Base-by-base conservation (phyloP, 169 alveolate species). In the Hepatocystis sp. region DNA sequence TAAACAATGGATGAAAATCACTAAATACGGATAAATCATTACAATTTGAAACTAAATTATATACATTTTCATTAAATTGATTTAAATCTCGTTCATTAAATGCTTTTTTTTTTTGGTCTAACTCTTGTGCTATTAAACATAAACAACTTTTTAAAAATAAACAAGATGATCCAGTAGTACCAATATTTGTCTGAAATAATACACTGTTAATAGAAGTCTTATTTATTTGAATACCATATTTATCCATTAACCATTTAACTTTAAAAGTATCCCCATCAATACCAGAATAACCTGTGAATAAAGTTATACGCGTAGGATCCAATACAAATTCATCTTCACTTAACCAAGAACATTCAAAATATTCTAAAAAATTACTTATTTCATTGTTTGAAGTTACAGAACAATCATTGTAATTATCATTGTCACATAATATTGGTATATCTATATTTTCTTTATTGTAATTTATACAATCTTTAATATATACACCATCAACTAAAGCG, bases 181-280 rank as follows among this genome's bases (percentile, higher is more conserved):
- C 93, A 25, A 88, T 88, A 65, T 88, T 88, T 21, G 93, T 88
- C 66, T 71, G 86, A 81, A 88, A 88, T 40, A 88, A 39, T 1
- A 88, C 93, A 36, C 86, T 63, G 61, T 88, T 88, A 5, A 86
- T 65, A 11, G 93, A 88, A 4, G 93, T 88, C 30, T 88, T 88
- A 39, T 88, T 88, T 66, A 88, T 84, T 32, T 88, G 93, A 4
- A 88, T 61, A 2, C 93, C 93, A 61, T 88, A 88, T 49, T 67
- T 88, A 27, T 88, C 93, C 93, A 88, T 88, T 28, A 88, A 84
- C 93, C 93, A 88, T 40, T 88, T 88, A 53, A 88, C 93, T 42
- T 88, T 88, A 42, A 88, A 88, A 30, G 93, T 88, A 44, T 88
- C 93, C 58, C 93, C 93, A 27, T 88, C 93, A 15, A 88, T 52